Base-by-base conservation (phyloP, 78 protist genomes). In the Protostelium mycophagum region DNA sequence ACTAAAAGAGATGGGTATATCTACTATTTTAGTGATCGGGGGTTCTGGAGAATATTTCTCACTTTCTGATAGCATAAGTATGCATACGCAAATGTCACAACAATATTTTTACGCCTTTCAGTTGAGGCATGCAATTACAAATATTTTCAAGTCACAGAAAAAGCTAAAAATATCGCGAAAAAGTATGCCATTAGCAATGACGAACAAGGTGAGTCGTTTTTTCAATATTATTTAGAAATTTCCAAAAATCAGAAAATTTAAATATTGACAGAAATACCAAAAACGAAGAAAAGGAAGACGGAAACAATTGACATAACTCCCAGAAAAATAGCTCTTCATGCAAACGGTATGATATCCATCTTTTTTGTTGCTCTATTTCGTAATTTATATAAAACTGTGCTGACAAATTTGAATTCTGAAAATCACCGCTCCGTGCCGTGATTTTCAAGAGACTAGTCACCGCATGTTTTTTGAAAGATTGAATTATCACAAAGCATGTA, bases 11-110 rank as follows among this genome's bases (percentile, higher is more conserved):
- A 37, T 23, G 35, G 91, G 90, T 16, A 86, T 88, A 29, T 88
- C 92, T 37, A 39, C 92, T 0, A 39, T 94, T 51, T 34, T 91
- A 28, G 96, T 94, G 25, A 51, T 94, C 36, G 96, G 96, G 1
- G 92, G 96, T 35, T 86, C 91, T 10, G 96, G 96, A 23, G 89
- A 85, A 84, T 94, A 38, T 35, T 85, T 94, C 36, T 5, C 31
- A 25, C 5, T 51, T 25, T 5, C 73, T 16, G 73, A 51, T 16
- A 5, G 16, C 73, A 16, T 51, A 5, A 25, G 73, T 51, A 51
- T 25, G 73, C 16, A 5, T 51, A 25, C 73, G 31, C 73, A 5
- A 16, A 25, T 51, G 31, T n/a, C n/a, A n/a, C n/a, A n/a, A n/a
- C n/a, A n/a, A n/a, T n/a, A 5, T 51, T 51, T 16, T 51, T 51